Conservation (phyloP, 1,284 basidiomycete genomes). For the Sphaerobolus stellatus region DNA sequence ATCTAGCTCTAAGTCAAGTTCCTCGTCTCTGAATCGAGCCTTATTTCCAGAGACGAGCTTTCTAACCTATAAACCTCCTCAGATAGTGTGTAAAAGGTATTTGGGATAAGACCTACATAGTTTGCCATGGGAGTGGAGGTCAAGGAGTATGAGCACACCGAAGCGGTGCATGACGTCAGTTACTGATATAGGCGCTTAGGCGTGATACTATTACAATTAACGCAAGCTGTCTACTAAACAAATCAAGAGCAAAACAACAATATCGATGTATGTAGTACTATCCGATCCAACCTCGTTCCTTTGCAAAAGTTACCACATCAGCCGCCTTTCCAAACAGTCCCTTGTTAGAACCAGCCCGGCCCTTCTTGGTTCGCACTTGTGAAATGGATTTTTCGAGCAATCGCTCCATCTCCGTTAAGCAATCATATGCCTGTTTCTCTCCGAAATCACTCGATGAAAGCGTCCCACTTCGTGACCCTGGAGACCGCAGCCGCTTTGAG, state of each 20-base stretch:
- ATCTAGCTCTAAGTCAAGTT: conserved; percentile 74
- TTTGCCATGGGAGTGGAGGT: conserved; percentile 1
- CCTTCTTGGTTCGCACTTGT: conserved; percentile 1
- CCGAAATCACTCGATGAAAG: conserved; percentile 36
- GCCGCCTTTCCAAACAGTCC: conserved; percentile 1
- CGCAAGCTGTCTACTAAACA: too few species aligned
- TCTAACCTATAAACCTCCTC: conserved; percentile 2
- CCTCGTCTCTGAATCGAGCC: conserved; percentile 71
- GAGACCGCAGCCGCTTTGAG: conserved; percentile 62
- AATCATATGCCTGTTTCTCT: conserved; percentile 60
- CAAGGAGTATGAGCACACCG: not conserved
- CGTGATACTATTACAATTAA: too few species aligned
- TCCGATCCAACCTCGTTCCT: conserved; percentile 6
- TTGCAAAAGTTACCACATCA: conserved; percentile 8
- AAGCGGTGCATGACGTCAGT: not conserved
- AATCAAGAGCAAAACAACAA: not conserved
- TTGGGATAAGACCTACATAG: conserved; percentile 6
- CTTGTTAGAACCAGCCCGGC: not conserved
- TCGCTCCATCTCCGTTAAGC: conserved; percentile 55
- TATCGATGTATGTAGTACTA: not conserved
- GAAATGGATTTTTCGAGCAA: conserved; percentile 46
- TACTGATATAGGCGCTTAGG: too few species aligned
- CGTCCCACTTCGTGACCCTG: conserved; percentile 23
- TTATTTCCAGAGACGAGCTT: conserved; percentile 70
- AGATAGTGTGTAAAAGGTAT: not conserved